phyloP scores from a whole-genome alignment of 495 filamentous ascomycete genomes.

The Trichoderma parareesei region DNA sequence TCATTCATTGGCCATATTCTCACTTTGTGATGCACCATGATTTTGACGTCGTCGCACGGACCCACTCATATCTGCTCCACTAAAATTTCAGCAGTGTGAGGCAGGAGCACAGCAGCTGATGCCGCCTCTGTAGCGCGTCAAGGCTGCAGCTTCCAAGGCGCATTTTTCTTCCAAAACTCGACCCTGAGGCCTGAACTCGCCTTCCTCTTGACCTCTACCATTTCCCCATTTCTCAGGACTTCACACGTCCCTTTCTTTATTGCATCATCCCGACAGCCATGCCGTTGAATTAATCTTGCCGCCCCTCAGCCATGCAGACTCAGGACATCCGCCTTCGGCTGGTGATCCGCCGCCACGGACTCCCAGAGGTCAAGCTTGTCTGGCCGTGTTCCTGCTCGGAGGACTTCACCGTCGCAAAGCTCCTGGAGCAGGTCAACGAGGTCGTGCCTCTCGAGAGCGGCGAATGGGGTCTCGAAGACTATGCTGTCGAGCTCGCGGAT shows the following conservation, averaged over 20 bases:
- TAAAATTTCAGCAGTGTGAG: slow-evolving; percentile 6
- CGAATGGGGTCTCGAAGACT: slow-evolving; percentile 88
- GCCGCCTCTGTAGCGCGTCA: background rate
- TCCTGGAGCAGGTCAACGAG: slow-evolving; percentile 77
- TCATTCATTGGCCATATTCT: background rate
- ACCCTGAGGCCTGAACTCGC: background rate
- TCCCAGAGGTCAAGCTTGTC: slow-evolving; percentile 67
- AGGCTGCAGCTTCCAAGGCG: background rate
- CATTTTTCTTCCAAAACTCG: background rate
- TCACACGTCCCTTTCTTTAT: background rate
- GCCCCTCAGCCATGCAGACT: background rate
- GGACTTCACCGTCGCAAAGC: slow-evolving; percentile 63
- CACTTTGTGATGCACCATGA: no score
- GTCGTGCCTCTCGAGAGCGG: slow-evolving; percentile 74
- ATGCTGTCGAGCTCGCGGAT: slow-evolving; percentile 68
- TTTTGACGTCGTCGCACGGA: background rate
- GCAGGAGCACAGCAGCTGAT: background rate
- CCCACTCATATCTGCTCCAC: background rate
- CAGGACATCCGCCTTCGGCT: slow-evolving; percentile 65
- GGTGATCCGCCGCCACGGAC: slow-evolving; percentile 67
- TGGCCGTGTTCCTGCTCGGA: slow-evolving; percentile 56
- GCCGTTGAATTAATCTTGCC: background rate
- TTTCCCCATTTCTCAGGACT: background rate
- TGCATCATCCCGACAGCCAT: background rate
- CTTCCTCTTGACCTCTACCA: background rate